A percentile compares a stretch with the other conserved stretches of the same genome.
These are phyloP conservation scores for Saccharum spontaneum DNA, from an alignment of 176 grass and related monocot genomes.

Conservation along the genomic window DNA sequence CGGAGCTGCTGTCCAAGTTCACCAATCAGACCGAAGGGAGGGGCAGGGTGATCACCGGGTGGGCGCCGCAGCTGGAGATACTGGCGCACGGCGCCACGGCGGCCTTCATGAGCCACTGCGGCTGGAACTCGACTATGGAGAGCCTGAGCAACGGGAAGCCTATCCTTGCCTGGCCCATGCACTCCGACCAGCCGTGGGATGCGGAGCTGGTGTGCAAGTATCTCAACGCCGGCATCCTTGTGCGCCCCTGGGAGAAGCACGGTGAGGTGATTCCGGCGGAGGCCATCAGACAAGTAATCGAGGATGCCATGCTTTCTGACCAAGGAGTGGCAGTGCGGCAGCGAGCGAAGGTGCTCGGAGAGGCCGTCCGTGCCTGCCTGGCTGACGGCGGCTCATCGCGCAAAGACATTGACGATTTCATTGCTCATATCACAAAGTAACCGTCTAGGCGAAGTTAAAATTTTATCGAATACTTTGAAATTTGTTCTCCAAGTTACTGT, in stretches of 20 bases:
- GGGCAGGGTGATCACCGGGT: conserved; percentile 37
- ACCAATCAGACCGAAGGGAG: conserved; percentile 25
- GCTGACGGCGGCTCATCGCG: conserved; percentile 31
- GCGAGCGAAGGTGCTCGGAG: conserved; percentile 44
- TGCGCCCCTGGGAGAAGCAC: conserved; percentile 42
- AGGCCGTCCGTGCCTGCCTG: conserved; percentile 26
- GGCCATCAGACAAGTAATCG: conserved; percentile 32
- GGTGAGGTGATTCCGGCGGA: background rate
- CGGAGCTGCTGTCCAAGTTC: conserved; percentile 26
- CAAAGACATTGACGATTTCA: conserved; percentile 43
- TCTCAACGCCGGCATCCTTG: conserved; percentile 39
- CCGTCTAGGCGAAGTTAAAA: background rate
- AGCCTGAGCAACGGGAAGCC: conserved; percentile 62
- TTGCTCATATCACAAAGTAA: conserved; percentile 54
- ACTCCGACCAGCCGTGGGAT: conserved; percentile 58
- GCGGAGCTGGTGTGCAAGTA: conserved; percentile 41
- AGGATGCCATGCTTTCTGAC: conserved; percentile 32
- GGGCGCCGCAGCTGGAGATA: conserved; percentile 73
- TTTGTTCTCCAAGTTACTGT: background rate
- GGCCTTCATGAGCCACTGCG: conserved; percentile 78
- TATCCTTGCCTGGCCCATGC: conserved; percentile 63
- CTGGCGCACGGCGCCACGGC: conserved; percentile 40
- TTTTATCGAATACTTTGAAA: background rate
- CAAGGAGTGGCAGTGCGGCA: conserved; percentile 8
- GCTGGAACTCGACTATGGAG: conserved; percentile 79